These are phyloP conservation scores for Tubosaeta sp. DNA, from an alignment of 768 basidiomycete genomes.

Conservation along the genomic window DNA sequence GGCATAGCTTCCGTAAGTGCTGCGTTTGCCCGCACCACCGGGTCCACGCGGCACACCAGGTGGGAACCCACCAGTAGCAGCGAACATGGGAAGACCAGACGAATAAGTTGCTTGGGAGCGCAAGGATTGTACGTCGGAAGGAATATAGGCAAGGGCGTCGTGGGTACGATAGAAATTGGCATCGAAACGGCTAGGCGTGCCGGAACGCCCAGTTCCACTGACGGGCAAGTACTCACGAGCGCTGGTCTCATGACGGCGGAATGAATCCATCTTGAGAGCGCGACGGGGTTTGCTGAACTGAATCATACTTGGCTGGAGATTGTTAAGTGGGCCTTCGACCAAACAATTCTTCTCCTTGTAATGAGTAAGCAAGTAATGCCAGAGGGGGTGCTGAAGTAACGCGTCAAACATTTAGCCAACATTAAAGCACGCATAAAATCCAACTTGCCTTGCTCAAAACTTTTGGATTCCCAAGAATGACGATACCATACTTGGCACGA, in stretches of 20 bases:
- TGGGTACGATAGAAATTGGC: conserved; percentile 94
- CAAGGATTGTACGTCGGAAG: conserved; percentile 92
- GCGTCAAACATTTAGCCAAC: conserved; percentile 9
- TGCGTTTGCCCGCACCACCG: conserved; percentile 64
- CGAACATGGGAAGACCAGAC: conserved; percentile 85
- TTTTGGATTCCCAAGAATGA: conserved; percentile 99
- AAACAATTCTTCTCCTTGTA: conserved; percentile 95
- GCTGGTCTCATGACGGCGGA: conserved; percentile 88
- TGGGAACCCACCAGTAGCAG: conserved; percentile 64
- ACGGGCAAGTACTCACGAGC: conserved; percentile 70
- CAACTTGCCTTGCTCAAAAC: conserved; percentile 89
- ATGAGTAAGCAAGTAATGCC: conserved; percentile 97
- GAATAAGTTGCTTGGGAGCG: conserved; percentile 96
- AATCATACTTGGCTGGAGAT: conserved; percentile 97
- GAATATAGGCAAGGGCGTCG: conserved; percentile 90
- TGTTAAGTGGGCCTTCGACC: conserved; percentile 94
- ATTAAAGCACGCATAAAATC: not conserved
- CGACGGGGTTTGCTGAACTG: conserved; percentile 98
- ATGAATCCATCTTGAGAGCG: conserved; percentile 89
- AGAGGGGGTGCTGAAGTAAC: conserved; percentile 78
- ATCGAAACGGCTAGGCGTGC: conserved; percentile 93
- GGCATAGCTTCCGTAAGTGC: conserved; percentile 75
- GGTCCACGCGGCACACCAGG: conserved; percentile 57
- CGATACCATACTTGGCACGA: conserved; percentile 95
- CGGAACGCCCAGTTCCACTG: conserved; percentile 54